Base-by-base conservation (phyloP, 2,329 filamentous ascomycete genomes). In the Beauveria asiatica region DNA sequence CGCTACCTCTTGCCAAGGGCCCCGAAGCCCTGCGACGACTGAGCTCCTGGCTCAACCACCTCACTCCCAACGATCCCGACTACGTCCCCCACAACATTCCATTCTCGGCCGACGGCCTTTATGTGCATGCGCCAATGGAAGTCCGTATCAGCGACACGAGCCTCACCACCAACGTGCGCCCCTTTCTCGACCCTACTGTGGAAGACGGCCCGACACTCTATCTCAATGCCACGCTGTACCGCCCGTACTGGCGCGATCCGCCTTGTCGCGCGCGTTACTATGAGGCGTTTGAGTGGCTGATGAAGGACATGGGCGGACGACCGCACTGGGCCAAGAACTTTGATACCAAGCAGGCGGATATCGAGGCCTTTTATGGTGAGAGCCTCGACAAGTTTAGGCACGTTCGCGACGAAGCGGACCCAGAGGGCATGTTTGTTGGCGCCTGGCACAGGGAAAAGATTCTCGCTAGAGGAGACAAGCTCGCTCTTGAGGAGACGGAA, bases 251-350 rank as follows among this genome's bases (percentile, higher is more conserved):
- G 67, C 80, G 79, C 62, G 89, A 96, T 67, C 91, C 92, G 10
- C 88, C 90, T 0, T 92, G 88, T 68, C 82, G 79, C 57, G 79
- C 81, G 58, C 82, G 88, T 51, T 96, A 96, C 77, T 96, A 96
- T 72, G 81, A 92, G 73, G 92, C 88, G 1, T 96, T 96, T 65
- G 92, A 96, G 73, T 93, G 87, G 80, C 78, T 96, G 50, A 96
- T 96, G 92, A 86, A 84, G 62, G 89, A 95, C 49, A 78, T 95
- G 66, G 89, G 88, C 57, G 92, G 88, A 9, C 83, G 83, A 50
- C 92, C 92, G 19, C 92, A 96, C 74, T 96, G 92, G 90, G 92
- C 92, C 8, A 96, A 96, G 80, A 96, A 96, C 72, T 96, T 95
- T 72, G 77, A 79, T 51, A 80, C 81, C 9, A 79, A 82, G 4